phyloP scores from a whole-genome alignment of 2,329 filamentous ascomycete genomes.

The Aspergillus chevalieri region DNA sequence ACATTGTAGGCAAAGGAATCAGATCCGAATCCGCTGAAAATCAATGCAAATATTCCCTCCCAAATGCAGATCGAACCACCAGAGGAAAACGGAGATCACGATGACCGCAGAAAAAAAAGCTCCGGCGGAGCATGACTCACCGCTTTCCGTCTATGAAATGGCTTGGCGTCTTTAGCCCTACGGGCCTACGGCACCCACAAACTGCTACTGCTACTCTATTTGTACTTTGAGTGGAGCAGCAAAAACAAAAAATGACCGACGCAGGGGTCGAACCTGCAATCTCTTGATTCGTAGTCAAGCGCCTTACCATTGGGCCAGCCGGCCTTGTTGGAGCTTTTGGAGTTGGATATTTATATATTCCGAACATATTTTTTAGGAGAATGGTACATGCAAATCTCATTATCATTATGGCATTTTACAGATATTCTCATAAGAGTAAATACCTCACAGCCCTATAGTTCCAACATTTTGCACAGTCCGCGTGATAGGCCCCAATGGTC shows the following conservation, averaged over 20 bases:
- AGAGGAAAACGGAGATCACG: neutral
- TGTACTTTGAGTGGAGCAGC: neutral
- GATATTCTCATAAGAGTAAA: neutral
- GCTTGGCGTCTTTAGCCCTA: neutral
- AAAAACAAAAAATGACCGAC: conserved; percentile 26
- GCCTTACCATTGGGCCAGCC: conserved; percentile 46
- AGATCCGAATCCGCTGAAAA: neutral
- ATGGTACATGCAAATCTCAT: neutral
- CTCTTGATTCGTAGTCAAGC: conserved; percentile 50
- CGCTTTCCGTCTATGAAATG: conserved; percentile 10
- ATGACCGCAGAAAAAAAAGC: conserved; percentile 11
- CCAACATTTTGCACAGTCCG: conserved; percentile 29
- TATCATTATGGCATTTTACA: conserved; percentile 3
- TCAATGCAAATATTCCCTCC: neutral
- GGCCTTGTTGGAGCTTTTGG: conserved; percentile 7
- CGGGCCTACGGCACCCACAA: no score
- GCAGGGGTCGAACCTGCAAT: conserved; percentile 45
- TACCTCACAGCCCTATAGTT: conserved; percentile 27
- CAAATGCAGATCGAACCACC: no score
- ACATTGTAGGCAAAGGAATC: conserved; percentile 18
- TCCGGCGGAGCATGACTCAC: conserved; percentile 15
- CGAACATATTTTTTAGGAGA: neutral
- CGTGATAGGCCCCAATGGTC: conserved; percentile 33
- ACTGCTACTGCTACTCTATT: no score
- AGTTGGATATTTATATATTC: neutral